Base-by-base conservation (phyloP, 257 asterid genomes). In the Plantago elongata region DNA sequence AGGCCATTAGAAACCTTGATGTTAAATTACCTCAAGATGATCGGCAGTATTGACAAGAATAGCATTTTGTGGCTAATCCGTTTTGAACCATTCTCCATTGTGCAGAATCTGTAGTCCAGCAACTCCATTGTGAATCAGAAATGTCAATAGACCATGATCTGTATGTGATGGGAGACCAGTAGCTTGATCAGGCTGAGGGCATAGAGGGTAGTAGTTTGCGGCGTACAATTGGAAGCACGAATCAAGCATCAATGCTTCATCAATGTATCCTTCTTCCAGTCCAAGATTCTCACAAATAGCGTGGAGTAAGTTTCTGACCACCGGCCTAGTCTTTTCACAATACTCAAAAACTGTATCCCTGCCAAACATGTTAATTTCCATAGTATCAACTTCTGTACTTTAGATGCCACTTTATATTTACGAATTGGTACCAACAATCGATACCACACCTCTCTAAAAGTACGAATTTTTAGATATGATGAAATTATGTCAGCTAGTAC, bases 121-220 rank as follows among this genome's bases (percentile, higher is more conserved):
- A 18, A 74, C 80, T 50, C 73, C 75, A 22, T 78, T 78, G 46
- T 72, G 65, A 15, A 75, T 79, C 13, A 79, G 45, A 57, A 79
- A 72, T 9, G 84, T 79, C 30, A 79, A 61, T 9, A 79, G 84
- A 9, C 84, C 81, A 2, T 70, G 78, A 63, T 81, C 87, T 3
- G 84, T 78, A 30, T 81, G 87, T 0, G 87, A 56, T 13, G 84
- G 84, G 64, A 81, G 17, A 8, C 87, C 87, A 65, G 78, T 81
- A 14, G 87, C 74, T 18, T 68, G 82, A 54, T 81, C 84, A 3
- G 87, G 87, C 54, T 78, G 63, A 0, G 84, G 84, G 56, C 87
- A 81, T 1, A 62, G 74, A 17, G 87, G 87, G 13, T 81, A 81
- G 50, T 56, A 68, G 51, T 79, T 79, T 45, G 72, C 77, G 5